Evolutionary conservation across 2,329 filamentous ascomycete genomes (phyloP), one percentile per base, ranked within the genome.

Genomic region (Coccinonectria pachysandricola): DNA sequence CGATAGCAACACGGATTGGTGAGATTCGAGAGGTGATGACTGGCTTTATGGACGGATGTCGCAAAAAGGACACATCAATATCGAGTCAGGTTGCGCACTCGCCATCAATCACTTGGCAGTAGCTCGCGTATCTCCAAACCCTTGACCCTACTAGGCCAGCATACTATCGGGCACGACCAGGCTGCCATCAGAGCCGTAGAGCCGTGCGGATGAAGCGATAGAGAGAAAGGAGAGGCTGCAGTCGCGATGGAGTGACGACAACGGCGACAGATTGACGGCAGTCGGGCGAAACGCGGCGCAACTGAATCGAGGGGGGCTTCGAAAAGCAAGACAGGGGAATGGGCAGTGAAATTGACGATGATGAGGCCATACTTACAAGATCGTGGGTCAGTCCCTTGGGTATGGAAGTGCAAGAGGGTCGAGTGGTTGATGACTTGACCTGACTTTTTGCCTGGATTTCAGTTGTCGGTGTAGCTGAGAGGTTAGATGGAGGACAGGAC

Each of bases 391-490:
- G 41, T 47, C 43, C 45, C 45, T 43, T 36, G 28, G 37, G 42
- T 42, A n/a, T n/a, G 45, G 43, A 43, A 37, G 39, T 45, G 42
- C 42, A 45, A 43, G 42, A 41, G 23, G 24, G 31, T 45, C 42
- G 43, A 45, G 41, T n/a, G n/a, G n/a, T n/a, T n/a, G 43, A 47
- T 39, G 42, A 46, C 40, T n/a, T n/a, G 32, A 32, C 31, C 34
- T 40, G 30, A 43, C 42, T 35, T 36, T 36, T 30, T 41, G 40
- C 43, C 42, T 42, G 42, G 39, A 18, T 8, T 14, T 27, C 12
- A 46, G 37, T 45, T 48, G 45, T 48, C 45, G 45, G 45, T 48
- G 45, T 48, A 41, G 37, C 37, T 43, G 34, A 37, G 39, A 36
- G 40, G 32, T 31, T 37, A 37, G 31, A 44, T 27, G 26, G 28